Evolutionary conservation across 306 rosid species (phyloP).

Genomic region (Quercus dentata): DNA sequence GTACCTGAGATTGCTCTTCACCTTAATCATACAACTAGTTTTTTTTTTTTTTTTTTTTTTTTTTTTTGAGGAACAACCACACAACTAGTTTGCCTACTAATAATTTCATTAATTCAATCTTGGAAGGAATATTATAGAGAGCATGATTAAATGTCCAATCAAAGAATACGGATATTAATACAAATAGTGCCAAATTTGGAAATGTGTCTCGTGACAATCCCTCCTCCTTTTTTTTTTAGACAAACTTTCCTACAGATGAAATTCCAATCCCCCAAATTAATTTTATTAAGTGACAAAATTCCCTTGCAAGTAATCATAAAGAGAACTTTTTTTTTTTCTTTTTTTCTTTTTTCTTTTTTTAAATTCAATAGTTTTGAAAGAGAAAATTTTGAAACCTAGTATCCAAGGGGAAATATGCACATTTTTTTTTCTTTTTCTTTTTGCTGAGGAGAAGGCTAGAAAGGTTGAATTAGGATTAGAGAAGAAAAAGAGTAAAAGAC

Average conservation of each 20-base stretch:
- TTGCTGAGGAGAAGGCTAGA: background rate
- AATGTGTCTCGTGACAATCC: constrained; percentile 66
- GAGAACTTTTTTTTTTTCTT: background rate
- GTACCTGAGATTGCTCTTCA: background rate
- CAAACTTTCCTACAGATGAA: constrained; percentile 3
- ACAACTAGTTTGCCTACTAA: background rate
- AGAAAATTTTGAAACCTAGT: no score
- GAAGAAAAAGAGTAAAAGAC: background rate
- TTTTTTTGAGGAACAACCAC: background rate
- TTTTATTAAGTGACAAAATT: background rate
- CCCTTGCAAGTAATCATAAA: background rate
- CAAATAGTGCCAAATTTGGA: constrained; percentile 57
- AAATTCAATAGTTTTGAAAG: no score
- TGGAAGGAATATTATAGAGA: constrained; percentile 16
- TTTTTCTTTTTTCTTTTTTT: background rate
- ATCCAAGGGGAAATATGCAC: no score
- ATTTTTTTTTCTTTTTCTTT: background rate
- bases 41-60: no score
- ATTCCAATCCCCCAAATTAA: constrained; percentile 2
- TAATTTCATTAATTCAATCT: background rate
- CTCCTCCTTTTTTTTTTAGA: constrained; percentile 9
- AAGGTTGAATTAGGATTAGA: background rate
- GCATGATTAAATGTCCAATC: constrained; percentile 44
- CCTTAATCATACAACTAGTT: background rate
- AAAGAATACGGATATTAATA: constrained; percentile 42